Conservation (phyloP, 2,329 filamentous ascomycete species). For the Penicillium decumbens region DNA sequence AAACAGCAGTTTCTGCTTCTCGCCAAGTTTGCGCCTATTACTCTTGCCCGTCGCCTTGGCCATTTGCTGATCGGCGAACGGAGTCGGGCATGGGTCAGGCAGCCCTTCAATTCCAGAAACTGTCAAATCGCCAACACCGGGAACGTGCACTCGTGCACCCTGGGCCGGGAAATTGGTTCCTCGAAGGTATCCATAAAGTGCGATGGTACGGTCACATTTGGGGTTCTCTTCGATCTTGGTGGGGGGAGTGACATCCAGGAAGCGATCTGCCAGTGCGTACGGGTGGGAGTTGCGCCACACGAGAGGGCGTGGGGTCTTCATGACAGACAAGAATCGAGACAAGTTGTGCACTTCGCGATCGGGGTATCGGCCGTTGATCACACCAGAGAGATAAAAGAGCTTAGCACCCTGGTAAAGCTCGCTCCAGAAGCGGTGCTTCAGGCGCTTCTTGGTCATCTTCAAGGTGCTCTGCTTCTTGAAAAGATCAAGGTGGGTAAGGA, state of each 20-base stretch:
- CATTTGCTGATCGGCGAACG: slow-evolving; percentile 78
- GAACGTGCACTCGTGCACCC: slow-evolving; percentile 83
- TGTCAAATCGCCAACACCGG: slow-evolving; percentile 83
- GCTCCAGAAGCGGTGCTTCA: slow-evolving; percentile 95
- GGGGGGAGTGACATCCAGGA: slow-evolving; percentile 90
- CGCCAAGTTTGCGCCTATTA: slow-evolving; percentile 73
- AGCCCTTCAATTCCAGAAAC: slow-evolving; percentile 79
- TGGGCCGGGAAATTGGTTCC: slow-evolving; percentile 89
- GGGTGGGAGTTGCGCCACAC: slow-evolving; percentile 96
- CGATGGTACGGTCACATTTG: slow-evolving; percentile 86
- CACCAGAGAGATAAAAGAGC: slow-evolving; percentile 91
- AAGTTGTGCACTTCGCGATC: slow-evolving; percentile 95
- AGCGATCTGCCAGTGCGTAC: slow-evolving; percentile 88
- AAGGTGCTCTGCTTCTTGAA: slow-evolving; percentile 91
- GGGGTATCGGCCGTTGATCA: slow-evolving; percentile 93
- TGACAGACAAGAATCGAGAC: slow-evolving; percentile 90
- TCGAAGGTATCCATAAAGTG: slow-evolving; percentile 86
- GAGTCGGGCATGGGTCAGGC: slow-evolving; percentile 93
- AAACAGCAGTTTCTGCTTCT: slow-evolving; percentile 94
- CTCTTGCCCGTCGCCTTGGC: slow-evolving; percentile 81
- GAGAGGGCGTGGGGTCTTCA: slow-evolving; percentile 97
- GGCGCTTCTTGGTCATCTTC: slow-evolving; percentile 88
- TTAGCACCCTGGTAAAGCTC: slow-evolving; percentile 96
- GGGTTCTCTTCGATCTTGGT: slow-evolving; percentile 82
- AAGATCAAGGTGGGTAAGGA: slow-evolving; percentile 90